Base-by-base conservation (phyloP, 2,329 filamentous ascomycete species). In the Blumeria graminis region DNA sequence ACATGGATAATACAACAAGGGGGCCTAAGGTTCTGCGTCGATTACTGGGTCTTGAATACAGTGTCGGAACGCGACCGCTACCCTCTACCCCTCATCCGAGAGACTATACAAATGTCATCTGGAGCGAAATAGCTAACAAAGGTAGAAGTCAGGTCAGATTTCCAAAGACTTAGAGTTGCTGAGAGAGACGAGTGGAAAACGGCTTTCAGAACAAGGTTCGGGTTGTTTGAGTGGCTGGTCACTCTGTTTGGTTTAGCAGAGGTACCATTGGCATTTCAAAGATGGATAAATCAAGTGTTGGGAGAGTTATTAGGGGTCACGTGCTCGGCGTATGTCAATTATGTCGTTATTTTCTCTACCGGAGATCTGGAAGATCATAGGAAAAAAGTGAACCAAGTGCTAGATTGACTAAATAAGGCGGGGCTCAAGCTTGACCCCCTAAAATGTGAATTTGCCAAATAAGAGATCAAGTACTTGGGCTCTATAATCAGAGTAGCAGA, bases 41-140 rank as follows among this genome's bases (percentile, higher is more conserved):
- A 58, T 16, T 54, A 58, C 14, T 3, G 57, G 16, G 46, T 10
- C 10, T 32, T 58, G 9, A 58, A 58, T 34, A 36, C 34, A 6
- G 35, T 56, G 6, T 56, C 55, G 2, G 48, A 51, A 22, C 41
- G 35, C 11, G 48, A 58, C 16, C 33, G 45, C 34, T 58, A 52
- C n/a, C 32, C 32, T n/a, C 32, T 52, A 8, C 32, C 48, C 9
- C 11, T 52, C 7, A 52, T 36, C 6, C n/a, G 16, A 28, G 46
- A 50, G n/a, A 50, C 7, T 11, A 10, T 50, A 3, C 46, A 14
- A 3, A 5, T 50, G 13, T 5, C 13, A 50, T 16, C 22, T 4
- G n/a, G 46, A 28, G 46, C 46, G 3, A 50, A 33, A 7, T 50
- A 6, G 22, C 13, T 50, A 7, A 22, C 46, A 10, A 50, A 50